Evolutionary conservation across 306 rosid genomes (phyloP), one percentile per base, ranked within the genome.

Genomic region (Trifolium dubium): DNA sequence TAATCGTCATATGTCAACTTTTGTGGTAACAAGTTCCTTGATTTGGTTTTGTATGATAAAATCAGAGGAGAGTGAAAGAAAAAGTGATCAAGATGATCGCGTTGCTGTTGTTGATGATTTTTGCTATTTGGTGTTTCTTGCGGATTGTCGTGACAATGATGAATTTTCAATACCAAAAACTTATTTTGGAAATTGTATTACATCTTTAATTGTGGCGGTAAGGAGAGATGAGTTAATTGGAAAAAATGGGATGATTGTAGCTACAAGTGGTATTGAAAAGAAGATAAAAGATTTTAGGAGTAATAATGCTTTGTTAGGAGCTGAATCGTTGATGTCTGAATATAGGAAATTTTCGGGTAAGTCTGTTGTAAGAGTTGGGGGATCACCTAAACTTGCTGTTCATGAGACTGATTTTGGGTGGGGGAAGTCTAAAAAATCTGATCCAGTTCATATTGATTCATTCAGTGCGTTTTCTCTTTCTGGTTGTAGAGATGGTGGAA

Each of bases 401-500:
- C 83, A 82, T 17, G 54, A 79, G 39, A 79, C 81, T 15, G 85
- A 88, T 82, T 88, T 88, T 71, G 92, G 92, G 30, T 83, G 82
- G 85, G 92, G 88, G 5, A 88, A 59, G 73, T 88, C 89, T 0
- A 78, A 49, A 55, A 85, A 77, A 55, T 62, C 79, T 23, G 89
- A 79, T 37, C 10, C 68, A 3, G 84, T 55, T 2, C 86, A 85
- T 5, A 19, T 72, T 61, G 85, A 80, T 44, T 51, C 31, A 0
- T 67, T 80, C 0, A 64, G 1, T 23, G 23, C 89, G 1, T 5
- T 88, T 41, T 69, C 82, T 69, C 69, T 85, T 19, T 64, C 80
- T 6, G 86, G 83, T 15, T 12, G 49, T 37, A 67, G 74, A 35
- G 74, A 79, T 10, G 35, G 51, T 2, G 40, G 68, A 3, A 78